phyloP scores from a whole-genome alignment of 2,329 filamentous ascomycete species.

The Venturiaceae sp. region DNA sequence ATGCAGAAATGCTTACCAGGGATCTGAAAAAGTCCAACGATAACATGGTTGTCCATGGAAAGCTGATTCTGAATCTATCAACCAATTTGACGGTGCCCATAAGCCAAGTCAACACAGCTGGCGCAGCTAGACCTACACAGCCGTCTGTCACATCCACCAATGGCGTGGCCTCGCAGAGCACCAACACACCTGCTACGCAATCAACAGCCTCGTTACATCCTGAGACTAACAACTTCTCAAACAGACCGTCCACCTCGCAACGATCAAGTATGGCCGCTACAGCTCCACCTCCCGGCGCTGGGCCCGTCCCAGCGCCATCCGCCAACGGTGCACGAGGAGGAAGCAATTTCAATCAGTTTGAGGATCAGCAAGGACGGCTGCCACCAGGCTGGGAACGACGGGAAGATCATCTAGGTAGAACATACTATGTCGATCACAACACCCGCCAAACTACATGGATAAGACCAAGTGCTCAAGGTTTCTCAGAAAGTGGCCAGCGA shows the following conservation, averaged over 20 bases:
- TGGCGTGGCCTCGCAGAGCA: conserved; percentile 22
- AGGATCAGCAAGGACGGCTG: conserved; percentile 87
- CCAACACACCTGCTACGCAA: conserved; percentile 28
- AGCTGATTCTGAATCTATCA: conserved; percentile 91
- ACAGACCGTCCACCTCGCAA: conserved; percentile 12
- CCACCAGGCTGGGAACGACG: conserved; percentile 93
- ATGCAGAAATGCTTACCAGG: conserved; percentile 83
- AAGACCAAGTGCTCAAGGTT: conserved; percentile 62
- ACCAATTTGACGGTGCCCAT: conserved; percentile 73
- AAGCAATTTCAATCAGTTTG: conserved; percentile 73
- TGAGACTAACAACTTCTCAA: conserved; percentile 20
- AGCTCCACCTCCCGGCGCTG: conserved; percentile 9
- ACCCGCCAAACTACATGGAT: conserved; percentile 96
- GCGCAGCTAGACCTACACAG: conserved; percentile 26
- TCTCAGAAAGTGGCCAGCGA: conserved; percentile 66
- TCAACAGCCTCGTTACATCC: conserved; percentile 26
- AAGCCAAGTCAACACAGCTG: conserved; percentile 37
- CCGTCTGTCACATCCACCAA: conserved; percentile 24
- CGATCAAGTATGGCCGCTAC: conserved; percentile 7
- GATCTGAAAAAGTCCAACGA: conserved; percentile 98
- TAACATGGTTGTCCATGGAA: conserved; percentile 94
- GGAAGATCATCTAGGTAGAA: conserved; percentile 88
- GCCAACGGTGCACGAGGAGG: conserved; percentile 22
- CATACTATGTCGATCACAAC: conserved; percentile 98
- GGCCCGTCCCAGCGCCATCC: conserved; percentile 22